Conservation (phyloP, 2,329 filamentous ascomycete species). For the Tolypocladium ovalisporum region DNA sequence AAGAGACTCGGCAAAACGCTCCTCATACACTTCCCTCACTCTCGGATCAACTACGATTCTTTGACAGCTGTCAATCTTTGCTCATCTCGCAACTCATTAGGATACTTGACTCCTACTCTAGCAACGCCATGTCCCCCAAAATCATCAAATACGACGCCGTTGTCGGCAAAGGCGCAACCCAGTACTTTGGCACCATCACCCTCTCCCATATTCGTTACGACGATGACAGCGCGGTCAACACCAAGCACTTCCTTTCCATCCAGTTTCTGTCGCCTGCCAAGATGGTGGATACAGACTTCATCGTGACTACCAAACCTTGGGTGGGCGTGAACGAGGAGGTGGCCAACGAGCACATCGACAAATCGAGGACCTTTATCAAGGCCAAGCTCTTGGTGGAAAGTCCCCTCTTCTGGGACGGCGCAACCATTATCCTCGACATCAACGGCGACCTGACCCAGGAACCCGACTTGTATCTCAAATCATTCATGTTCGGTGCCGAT, state of each 20-base stretch:
- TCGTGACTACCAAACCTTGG: neutral
- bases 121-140: neutral
- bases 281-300: neutral
- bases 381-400: neutral
- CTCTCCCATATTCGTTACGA: neutral
- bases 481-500: neutral
- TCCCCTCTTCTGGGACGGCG: neutral
- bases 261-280: neutral
- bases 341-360: neutral
- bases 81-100: neutral
- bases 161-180: neutral
- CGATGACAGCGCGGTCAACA: neutral
- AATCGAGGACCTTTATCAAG: neutral
- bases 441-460: neutral
- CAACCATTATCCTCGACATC: neutral
- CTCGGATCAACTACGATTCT: neutral
- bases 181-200: neutral
- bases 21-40: neutral
- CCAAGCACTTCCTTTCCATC: neutral
- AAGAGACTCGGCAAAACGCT: neutral
- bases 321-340: neutral
- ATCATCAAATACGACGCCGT: neutral
- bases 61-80: no score
- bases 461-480: neutral
- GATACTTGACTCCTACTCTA: accelerated